phyloP scores from a whole-genome alignment of 2,329 filamentous ascomycete species.

The Grosmannia clavigera region DNA sequence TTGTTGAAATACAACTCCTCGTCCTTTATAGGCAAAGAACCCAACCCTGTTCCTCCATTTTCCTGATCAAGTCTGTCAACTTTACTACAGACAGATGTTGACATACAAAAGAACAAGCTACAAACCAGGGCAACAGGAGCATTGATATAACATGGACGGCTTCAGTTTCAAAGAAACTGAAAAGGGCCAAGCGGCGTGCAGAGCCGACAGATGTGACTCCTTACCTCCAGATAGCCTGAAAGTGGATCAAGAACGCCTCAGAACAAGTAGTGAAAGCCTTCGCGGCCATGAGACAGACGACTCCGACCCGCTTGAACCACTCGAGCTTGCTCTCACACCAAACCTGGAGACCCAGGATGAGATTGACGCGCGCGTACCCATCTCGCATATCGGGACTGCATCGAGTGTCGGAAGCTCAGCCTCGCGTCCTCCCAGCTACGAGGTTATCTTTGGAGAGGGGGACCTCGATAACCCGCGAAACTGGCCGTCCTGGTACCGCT shows the following conservation, averaged over 20 bases:
- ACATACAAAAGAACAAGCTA: background rate
- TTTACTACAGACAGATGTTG: background rate
- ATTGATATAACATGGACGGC: background rate
- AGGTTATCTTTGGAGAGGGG: slow-evolving; percentile 53
- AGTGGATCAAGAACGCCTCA: background rate
- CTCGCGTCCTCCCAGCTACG: slow-evolving; percentile 41
- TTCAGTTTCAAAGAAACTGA: background rate
- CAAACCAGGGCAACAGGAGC: background rate
- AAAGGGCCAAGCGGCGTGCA: background rate
- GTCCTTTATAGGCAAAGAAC: background rate
- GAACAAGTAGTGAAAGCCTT: background rate
- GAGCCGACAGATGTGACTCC: background rate
- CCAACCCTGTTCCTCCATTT: background rate
- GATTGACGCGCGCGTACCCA: slow-evolving; percentile 21
- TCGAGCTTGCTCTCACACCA: slow-evolving; percentile 12
- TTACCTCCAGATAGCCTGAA: background rate
- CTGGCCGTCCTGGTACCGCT: slow-evolving; percentile 44
- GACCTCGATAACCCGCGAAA: slow-evolving; percentile 52
- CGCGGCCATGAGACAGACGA: slow-evolving; percentile 7
- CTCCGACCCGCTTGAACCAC: slow-evolving; percentile 11
- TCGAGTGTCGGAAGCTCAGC: slow-evolving; percentile 26
- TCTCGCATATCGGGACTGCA: slow-evolving; percentile 24
- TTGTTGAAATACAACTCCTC: background rate
- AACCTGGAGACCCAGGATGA: slow-evolving; percentile 10
- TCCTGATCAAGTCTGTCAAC: background rate